phyloP scores from a whole-genome alignment of 768 basidiomycete species.

The Tylopilus vinaceipallidus region DNA sequence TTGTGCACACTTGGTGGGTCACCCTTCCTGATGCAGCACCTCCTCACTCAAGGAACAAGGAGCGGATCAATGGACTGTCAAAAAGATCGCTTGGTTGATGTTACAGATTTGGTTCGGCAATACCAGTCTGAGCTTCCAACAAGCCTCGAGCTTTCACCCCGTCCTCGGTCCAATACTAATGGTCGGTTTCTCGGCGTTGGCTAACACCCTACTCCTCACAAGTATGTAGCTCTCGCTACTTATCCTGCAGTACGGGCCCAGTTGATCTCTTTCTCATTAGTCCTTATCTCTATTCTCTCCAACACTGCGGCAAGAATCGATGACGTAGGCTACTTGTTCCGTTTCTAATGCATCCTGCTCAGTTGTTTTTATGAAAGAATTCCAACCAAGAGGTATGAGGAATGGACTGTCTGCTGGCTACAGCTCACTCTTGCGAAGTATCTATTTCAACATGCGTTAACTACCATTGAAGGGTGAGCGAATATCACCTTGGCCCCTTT shows the following conservation, averaged over 20 bases:
- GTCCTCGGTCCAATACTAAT: constrained; percentile 78
- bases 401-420: background rate
- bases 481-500: background rate
- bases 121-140: constrained; percentile 56
- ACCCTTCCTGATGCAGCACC: background rate
- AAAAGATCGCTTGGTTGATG: constrained; percentile 78
- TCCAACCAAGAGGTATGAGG: constrained; percentile 54
- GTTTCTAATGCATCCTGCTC: background rate
- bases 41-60: constrained; percentile 31
- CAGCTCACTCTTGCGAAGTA: constrained; percentile 49
- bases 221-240: constrained; percentile 45
- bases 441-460: constrained; percentile 82
- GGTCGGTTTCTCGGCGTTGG: constrained; percentile 75
- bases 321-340: constrained; percentile 38
- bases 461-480: constrained; percentile 82
- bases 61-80: constrained; percentile 30
- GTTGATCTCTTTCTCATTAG: constrained; percentile 7
- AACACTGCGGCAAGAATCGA: constrained; percentile 84
- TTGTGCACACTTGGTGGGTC: constrained; percentile 48
- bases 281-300: constrained; percentile 87
- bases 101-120: constrained; percentile 87
- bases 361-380: constrained; percentile 37
- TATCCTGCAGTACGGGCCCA: constrained; percentile 1
- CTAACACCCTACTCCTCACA: constrained; percentile 76
- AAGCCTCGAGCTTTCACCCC: constrained; percentile 61